These are phyloP conservation scores for Boletellus sp. DNA, from an alignment of 1,284 basidiomycete species.

Conservation along the genomic window DNA sequence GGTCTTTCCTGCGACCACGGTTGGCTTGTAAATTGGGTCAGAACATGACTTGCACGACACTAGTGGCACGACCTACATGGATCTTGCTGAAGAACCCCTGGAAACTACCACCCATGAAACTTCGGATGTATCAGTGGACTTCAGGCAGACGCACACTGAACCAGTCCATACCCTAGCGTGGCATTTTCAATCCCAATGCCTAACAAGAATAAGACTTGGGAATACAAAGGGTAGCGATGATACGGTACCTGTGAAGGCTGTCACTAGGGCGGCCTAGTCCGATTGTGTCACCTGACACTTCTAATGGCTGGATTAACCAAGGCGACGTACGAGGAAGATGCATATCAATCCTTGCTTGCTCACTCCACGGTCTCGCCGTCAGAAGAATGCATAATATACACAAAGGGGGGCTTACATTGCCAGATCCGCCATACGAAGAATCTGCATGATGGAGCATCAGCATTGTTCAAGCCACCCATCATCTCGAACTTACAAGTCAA, in stretches of 20 bases:
- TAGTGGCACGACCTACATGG: neutral
- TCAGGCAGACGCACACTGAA: neutral
- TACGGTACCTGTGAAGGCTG: neutral
- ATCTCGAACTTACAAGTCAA: slow-evolving; percentile 3
- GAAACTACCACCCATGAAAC: neutral
- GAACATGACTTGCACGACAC: neutral
- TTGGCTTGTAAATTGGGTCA: slow-evolving; percentile 1
- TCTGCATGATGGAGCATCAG: neutral
- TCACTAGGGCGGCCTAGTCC: neutral
- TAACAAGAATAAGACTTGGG: neutral
- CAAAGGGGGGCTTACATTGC: slow-evolving; percentile 3
- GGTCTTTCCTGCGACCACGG: slow-evolving; percentile 8
- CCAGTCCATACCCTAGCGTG: neutral
- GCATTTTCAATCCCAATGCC: slow-evolving; percentile 3
- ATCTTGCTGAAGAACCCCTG: slow-evolving; percentile 1
- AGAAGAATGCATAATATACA: neutral
- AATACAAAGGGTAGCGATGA: neutral
- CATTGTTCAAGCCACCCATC: neutral
- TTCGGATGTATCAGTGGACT: neutral
- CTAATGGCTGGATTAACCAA: neutral
- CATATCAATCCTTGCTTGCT: slow-evolving; percentile 4
- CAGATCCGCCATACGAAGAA: slow-evolving; percentile 15
- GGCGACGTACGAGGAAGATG: slow-evolving; percentile 5
- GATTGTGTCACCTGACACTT: neutral
- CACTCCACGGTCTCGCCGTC: neutral